Evolutionary conservation across 2,329 filamentous ascomycete species (phyloP), one percentile per base, ranked within the genome.

Genomic region (Pestalotiopsis sp.): DNA sequence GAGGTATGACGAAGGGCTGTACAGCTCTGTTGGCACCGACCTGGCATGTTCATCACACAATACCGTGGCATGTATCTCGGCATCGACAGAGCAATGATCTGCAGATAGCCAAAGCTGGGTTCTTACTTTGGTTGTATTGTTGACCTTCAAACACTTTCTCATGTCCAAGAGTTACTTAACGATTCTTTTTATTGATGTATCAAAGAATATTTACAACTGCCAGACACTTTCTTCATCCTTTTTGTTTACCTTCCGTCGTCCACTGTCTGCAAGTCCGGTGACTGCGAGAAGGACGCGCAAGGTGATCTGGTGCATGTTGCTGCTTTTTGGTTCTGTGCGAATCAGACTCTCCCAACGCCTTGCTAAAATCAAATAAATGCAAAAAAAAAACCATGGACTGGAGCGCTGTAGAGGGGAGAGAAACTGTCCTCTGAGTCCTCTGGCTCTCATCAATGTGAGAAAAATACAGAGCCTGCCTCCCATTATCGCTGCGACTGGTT

Each of bases 391-490:
- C 14, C 61, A 52, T 52, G 38, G 12, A 52, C 41, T 45, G 23
- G 23, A 25, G 27, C 60, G 64, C 59, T 58, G 27, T 41, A 63
- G 56, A 60, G 57, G 63, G 64, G 58, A 64, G 38, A 31, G 31
- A 31, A 31, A 9, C 31, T 31, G 31, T 31, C 31, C 31, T 31
- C 31, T 49, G 20, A 27, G 3, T 7, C 41, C 41, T 25, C 38
- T 23, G 20, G 27, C 36, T 56, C 38, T 65, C 45, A 14, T 25
- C 36, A 40, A 45, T 36, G 12, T 63, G 49, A 56, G 14, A 60
- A 73, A 71, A 72, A 64, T 70, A 76, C 77, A 71, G 75, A 38
- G 40, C 27, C 59, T 23, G 49, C 58, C 52, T 27, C 49, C 64
- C 69, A 66, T 68, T 68, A 65, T 70, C 70, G 70, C 68, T 66